Percentiles rank a stretch among this genome's conserved stretches.
Evolutionary conservation across 768 basidiomycete species (phyloP).

Genomic region (Kwoniella botswanensis): DNA sequence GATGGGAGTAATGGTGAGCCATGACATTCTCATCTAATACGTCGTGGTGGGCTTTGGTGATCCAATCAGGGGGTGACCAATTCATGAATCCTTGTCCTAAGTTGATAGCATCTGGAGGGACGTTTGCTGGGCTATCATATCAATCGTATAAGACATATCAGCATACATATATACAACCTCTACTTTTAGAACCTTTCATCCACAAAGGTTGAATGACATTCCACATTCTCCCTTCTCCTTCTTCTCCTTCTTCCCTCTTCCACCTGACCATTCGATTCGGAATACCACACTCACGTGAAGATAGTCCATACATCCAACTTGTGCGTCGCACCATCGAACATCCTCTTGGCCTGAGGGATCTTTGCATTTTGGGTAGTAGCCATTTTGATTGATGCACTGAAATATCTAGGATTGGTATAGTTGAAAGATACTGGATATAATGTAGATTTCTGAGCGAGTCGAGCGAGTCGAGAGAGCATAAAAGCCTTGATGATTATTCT

Average conservation of each 20-base stretch:
- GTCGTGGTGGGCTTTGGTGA: slow-evolving; percentile 50
- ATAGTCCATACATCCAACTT: slow-evolving; percentile 58
- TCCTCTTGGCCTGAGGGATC: slow-evolving; percentile 51
- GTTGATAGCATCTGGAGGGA: slow-evolving; percentile 91
- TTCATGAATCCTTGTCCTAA: slow-evolving; percentile 71
- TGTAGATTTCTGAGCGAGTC: background rate
- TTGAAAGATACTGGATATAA: background rate
- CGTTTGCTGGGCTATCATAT: slow-evolving; percentile 72
- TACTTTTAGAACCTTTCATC: too few relatives aligned
- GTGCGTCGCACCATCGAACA: slow-evolving; percentile 54
- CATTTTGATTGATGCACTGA: slow-evolving; percentile 13
- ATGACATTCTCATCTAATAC: slow-evolving; percentile 54
- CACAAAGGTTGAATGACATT: too few relatives aligned
- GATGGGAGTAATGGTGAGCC: slow-evolving; percentile 65
- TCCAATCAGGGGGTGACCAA: slow-evolving; percentile 59
- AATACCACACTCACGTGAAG: slow-evolving; percentile 52
- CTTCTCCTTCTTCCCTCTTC: too few relatives aligned
- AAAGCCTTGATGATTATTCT: background rate
- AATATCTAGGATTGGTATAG: background rate
- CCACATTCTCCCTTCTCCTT: too few relatives aligned
- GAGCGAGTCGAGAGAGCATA: slow-evolving; percentile 10
- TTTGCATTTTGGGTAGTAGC: slow-evolving; percentile 30
- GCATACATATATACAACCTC: too few relatives aligned
- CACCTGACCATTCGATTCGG: too few relatives aligned
- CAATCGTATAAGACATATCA: too few relatives aligned